Evolutionary conservation across 2,329 filamentous ascomycete species (phyloP), one percentile per base, ranked within the genome.

Genomic region (Tetracladium maxilliforme): DNA sequence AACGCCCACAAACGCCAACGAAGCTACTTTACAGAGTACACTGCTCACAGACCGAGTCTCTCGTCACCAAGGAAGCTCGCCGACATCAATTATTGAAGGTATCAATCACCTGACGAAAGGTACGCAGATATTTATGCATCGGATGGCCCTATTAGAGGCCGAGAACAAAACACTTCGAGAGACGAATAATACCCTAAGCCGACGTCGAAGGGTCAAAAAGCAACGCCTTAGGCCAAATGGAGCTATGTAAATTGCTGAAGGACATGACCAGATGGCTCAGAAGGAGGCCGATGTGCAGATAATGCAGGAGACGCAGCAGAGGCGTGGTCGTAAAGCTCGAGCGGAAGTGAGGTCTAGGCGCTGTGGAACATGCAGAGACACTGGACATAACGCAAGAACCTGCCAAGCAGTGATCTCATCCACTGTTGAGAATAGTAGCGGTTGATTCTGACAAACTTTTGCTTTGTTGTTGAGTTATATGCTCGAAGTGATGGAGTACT

Each of bases 101-200:
- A 24, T 36, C 31, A 17, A 33, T 16, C 30, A 27, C 14, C 25
- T 37, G 23, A 23, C 21, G 9, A 34, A 34, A 23, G 30, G 28
- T 6, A 25, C 28, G 14, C 7, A 27, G 16, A 17, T 6, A 17
- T 24, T 32, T 7, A 29, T 27, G 24, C 22, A 30, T 12, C 5
- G 16, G 10, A 6, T 30, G 9, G 14, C 25, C 10, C 12, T 30
- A 11, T 6, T 30, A 10, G 14, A 27, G 14, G 6, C 16, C 4
- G 18, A 22, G 19, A 22, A 6, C 13, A 6, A 9, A 13, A 17
- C 5, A 6, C 24, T 30, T 7, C 11, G 18, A 25, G 19, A 28
- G 14, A 17, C 16, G 19, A 21, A 16, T 9, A 11, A n/a, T n/a
- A n/a, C n/a, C n/a, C n/a, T 24, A 14, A 24, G 22, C n/a, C 15